Percentiles rank a stretch among this genome's conserved stretches.
Conservation (phyloP, 257 asterid species). For the Fraxinus anomala region DNA sequence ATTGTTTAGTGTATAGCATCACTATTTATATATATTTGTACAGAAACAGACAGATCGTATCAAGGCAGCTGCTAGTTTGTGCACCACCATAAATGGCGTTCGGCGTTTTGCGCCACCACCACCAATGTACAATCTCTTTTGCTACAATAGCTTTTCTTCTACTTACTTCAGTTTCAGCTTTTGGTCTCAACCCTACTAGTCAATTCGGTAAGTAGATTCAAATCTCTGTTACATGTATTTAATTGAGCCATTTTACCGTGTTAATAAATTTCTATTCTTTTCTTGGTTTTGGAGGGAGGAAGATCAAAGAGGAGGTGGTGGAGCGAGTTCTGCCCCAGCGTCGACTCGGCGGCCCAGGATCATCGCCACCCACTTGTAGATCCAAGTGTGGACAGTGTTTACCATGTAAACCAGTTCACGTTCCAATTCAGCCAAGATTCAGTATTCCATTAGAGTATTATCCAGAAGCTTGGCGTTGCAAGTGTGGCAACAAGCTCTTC, state of each 20-base stretch:
- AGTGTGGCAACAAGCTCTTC: constrained; percentile 75
- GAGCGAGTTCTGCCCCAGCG: constrained; percentile 40
- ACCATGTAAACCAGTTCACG: constrained; percentile 83
- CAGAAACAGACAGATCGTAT: neutral
- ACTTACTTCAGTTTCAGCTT: constrained; percentile 45
- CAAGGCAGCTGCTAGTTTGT: neutral
- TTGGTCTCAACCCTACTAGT: constrained; percentile 34
- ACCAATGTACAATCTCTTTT: constrained; percentile 38
- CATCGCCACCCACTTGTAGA: constrained; percentile 83
- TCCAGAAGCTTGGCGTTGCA: constrained; percentile 95
- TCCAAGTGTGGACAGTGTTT: constrained; percentile 75
- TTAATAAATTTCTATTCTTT: neutral
- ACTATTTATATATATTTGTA: constrained; percentile 26
- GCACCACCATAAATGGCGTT: constrained; percentile 31
- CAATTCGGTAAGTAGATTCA: constrained; percentile 46
- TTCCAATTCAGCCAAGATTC: constrained; percentile 77
- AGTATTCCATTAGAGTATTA: constrained; percentile 71
- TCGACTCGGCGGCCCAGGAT: constrained; percentile 65
- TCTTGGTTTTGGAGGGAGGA: constrained; percentile 39
- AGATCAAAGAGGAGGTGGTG: constrained; percentile 27
- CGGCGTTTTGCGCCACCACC: constrained; percentile 40
- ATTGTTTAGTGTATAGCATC: constrained; percentile 9
- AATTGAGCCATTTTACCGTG: neutral
- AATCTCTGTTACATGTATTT: neutral
- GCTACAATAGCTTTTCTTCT: constrained; percentile 52